Evolutionary conservation across 75 land plant genomes (phyloP), one percentile per base, ranked within the genome.

Genomic region (Adiantum capillusveneris): DNA sequence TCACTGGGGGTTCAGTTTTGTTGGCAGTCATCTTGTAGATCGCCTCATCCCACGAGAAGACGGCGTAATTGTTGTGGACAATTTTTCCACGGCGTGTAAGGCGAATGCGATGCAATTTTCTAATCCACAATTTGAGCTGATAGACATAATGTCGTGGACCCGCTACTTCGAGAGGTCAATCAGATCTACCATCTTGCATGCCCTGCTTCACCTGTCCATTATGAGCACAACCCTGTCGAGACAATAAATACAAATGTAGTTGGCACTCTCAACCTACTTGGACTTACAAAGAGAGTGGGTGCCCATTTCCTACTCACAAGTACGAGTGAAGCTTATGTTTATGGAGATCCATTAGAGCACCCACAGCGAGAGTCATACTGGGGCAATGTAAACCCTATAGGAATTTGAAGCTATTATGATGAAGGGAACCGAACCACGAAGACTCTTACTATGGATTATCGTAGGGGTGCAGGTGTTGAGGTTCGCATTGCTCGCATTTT

Each of bases 341-440:
- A 87, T 69, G 91, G 91, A n/a, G 91, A 87, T 56, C 91, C 91
- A 1, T 75, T 87, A 14, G 75, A 87, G 60, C 91, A 87, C 45
- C 91, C 91, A 6, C 91, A 87, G 44, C 64, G 39, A 17, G 91
- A 87, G 49, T 68, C 86, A 11, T 87, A 87, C 75, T 87, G 91
- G 91, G 91, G 91, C 24, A 84, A 87, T 61, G 91, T 87, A 41
- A 87, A 87, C 51, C 91, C 91, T 24, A 87, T 87, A 50, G 91
- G 91, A n/a, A n/a, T n/a, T n/a, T n/a, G n/a, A n/a, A n/a, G n/a
- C n/a, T n/a, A n/a, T n/a, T n/a, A n/a, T n/a, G n/a, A n/a, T n/a
- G n/a, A n/a, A n/a, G n/a, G n/a, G n/a, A n/a, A n/a, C n/a, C n/a
- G n/a, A n/a, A n/a, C n/a, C n/a, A n/a, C n/a, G n/a, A n/a, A n/a